Evolutionary conservation across 1,139 yeast species (phyloP).

Genomic region (Zygosaccharomyces sapae): DNA sequence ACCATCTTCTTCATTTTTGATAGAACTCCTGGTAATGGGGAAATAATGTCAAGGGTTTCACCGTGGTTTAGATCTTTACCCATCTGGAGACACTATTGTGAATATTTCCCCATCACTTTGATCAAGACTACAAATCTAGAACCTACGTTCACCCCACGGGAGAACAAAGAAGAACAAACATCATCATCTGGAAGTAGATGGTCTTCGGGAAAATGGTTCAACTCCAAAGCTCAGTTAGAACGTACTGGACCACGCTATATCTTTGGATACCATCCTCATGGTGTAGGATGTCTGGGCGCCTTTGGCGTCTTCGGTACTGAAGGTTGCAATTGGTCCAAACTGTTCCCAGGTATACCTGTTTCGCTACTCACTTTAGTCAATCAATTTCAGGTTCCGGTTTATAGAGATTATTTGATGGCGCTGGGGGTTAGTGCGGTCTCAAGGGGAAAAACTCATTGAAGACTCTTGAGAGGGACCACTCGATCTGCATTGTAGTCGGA

Average conservation of each 20-base stretch:
- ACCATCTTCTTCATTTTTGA: constrained; percentile 56
- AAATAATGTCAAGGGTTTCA: constrained; percentile 55
- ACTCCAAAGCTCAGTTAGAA: constrained; percentile 11
- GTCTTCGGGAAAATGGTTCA: constrained; percentile 19
- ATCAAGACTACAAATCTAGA: constrained; percentile 67
- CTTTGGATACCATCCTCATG: constrained; percentile 96
- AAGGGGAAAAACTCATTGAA: constrained; percentile 65
- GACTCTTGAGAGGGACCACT: constrained; percentile 62
- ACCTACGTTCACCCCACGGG: constrained; percentile 58
- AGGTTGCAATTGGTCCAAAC: constrained; percentile 59
- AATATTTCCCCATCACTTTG: constrained; percentile 76
- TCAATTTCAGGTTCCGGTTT: constrained; percentile 83
- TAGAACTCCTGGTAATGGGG: constrained; percentile 72
- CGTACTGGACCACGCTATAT: constrained; percentile 71
- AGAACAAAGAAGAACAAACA: constrained; percentile 16
- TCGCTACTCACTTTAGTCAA: constrained; percentile 77
- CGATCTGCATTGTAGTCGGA: constrained; percentile 87
- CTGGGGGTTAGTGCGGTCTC: constrained; percentile 86
- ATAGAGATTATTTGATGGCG: constrained; percentile 77
- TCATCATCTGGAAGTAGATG: constrained; percentile 11
- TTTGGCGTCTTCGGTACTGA: constrained; percentile 84
- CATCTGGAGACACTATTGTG: constrained; percentile 71
- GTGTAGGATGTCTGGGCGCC: constrained; percentile 89
- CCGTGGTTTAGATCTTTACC: constrained; percentile 52
- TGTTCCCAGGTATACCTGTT: constrained; percentile 78